These are phyloP conservation scores for Suillus lakei DNA, from an alignment of 768 basidiomycete species.

Conservation along the genomic window DNA sequence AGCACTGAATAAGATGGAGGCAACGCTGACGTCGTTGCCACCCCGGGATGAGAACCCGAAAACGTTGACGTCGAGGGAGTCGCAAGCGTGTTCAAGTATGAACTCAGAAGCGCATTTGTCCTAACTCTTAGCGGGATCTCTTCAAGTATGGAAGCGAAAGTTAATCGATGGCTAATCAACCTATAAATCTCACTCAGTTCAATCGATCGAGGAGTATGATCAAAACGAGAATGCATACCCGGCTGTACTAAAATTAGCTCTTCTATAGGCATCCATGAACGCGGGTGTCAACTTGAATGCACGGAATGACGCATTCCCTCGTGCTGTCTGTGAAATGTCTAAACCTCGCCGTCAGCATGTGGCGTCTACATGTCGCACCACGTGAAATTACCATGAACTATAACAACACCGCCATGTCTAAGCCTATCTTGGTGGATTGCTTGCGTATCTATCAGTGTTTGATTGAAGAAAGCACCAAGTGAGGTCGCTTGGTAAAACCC, in stretches of 20 bases:
- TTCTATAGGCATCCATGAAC: constrained; percentile 84
- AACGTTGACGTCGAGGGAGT: constrained; percentile 46
- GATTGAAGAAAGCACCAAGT: constrained; percentile 85
- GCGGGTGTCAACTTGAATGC: constrained; percentile 83
- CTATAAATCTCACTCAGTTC: constrained; percentile 44
- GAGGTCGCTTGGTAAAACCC: constrained; percentile 94
- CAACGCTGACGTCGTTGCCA: constrained; percentile 45
- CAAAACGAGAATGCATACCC: constrained; percentile 56
- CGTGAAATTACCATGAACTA: constrained; percentile 73
- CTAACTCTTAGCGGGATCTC: constrained; percentile 87
- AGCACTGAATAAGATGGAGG: constrained; percentile 70
- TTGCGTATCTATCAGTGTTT: constrained; percentile 79
- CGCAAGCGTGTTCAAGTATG: constrained; percentile 73
- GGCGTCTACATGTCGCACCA: background rate
- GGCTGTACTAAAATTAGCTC: constrained; percentile 80
- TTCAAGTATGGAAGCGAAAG: constrained; percentile 84
- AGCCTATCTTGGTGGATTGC: constrained; percentile 85
- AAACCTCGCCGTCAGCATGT: constrained; percentile 20
- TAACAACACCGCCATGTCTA: constrained; percentile 82
- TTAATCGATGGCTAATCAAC: constrained; percentile 78
- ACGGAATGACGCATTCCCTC: constrained; percentile 87
- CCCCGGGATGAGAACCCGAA: constrained; percentile 43
- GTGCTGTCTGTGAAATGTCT: constrained; percentile 80
- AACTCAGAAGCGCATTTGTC: constrained; percentile 76
- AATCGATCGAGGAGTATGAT: constrained; percentile 8